Conservation (phyloP, 169 alveolate species). For the Plasmodium cynomolgi region DNA sequence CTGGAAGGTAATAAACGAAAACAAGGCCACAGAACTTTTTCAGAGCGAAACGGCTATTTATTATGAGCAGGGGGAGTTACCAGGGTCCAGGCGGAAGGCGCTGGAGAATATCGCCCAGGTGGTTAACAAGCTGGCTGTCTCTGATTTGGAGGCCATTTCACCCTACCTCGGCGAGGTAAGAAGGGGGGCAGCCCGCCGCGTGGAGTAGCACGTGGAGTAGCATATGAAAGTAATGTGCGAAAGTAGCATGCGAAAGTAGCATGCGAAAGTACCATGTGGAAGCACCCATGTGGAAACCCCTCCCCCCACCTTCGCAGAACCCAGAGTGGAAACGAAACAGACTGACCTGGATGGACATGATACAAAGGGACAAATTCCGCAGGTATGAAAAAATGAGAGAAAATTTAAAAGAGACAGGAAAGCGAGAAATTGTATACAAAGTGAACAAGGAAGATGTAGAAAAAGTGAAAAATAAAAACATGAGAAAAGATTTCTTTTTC, state of each 20-base stretch:
- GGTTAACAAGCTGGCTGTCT: slow-evolving; percentile 21
- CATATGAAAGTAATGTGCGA: no score
- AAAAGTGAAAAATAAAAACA: slow-evolving; percentile 69
- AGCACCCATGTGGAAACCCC: not conserved
- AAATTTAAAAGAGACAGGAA: slow-evolving; percentile 66
- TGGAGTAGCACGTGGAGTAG: not conserved
- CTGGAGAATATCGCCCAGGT: slow-evolving; percentile 21
- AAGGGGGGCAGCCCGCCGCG: not conserved
- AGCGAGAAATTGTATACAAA: slow-evolving; percentile 67
- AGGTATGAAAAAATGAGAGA: slow-evolving; percentile 74
- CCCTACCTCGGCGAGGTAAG: slow-evolving; percentile 57
- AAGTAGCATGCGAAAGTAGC: not conserved
- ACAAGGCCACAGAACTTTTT: slow-evolving; percentile 44
- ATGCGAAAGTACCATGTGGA: not conserved
- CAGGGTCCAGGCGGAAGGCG: slow-evolving; percentile 9
- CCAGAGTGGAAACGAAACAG: slow-evolving; percentile 76
- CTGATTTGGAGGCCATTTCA: slow-evolving; percentile 59
- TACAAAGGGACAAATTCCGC: slow-evolving; percentile 80
- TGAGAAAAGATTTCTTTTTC: slow-evolving; percentile 73
- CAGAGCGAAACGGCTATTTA: slow-evolving; percentile 27
- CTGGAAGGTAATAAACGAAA: slow-evolving; percentile 25
- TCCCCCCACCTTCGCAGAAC: slow-evolving; percentile 53
- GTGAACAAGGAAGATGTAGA: slow-evolving; percentile 64
- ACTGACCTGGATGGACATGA: slow-evolving; percentile 77
- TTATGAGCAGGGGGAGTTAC: slow-evolving; percentile 30